These are phyloP conservation scores for Microbotryomycetes sp. DNA, from an alignment of 1,284 basidiomycete species.

Conservation along the genomic window DNA sequence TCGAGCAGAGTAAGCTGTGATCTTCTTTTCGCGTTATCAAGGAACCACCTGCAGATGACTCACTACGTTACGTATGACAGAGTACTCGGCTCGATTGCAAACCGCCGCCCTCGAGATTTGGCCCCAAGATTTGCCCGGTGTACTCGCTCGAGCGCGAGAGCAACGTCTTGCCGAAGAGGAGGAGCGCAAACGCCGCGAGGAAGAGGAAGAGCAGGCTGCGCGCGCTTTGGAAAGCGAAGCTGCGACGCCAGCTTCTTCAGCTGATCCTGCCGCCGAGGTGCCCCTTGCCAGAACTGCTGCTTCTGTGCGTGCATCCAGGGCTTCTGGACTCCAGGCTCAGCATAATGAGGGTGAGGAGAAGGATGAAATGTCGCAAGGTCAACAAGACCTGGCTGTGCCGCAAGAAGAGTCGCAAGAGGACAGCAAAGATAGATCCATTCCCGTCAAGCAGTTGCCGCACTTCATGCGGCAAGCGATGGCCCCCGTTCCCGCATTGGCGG, in stretches of 20 bases:
- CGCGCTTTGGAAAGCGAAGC: slow-evolving; percentile 1
- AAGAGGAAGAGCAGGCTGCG: background rate
- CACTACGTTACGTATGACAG: background rate
- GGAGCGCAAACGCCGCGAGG: slow-evolving; percentile 6
- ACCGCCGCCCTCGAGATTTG: slow-evolving; percentile 16
- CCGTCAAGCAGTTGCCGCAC: background rate
- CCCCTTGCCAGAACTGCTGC: background rate
- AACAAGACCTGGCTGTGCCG: background rate
- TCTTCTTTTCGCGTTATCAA: background rate
- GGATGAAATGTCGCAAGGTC: too few relatives aligned
- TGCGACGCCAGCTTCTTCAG: background rate
- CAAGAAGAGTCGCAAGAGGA: background rate
- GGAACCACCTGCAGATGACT: too few relatives aligned
- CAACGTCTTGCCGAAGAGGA: slow-evolving; percentile 1
- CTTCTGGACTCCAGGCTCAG: background rate
- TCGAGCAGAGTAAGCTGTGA: slow-evolving; percentile 22
- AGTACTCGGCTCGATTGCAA: slow-evolving; percentile 5
- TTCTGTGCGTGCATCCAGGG: background rate
- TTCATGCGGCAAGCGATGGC: slow-evolving; percentile 5
- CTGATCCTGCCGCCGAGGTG: background rate
- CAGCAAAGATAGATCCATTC: background rate
- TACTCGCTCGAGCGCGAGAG: background rate
- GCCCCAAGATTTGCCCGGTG: slow-evolving; percentile 8
- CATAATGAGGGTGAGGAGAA: too few relatives aligned
- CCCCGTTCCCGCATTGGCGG: slow-evolving; percentile 1